A percentile compares a stretch with the other conserved stretches of the same genome.
phyloP scores from a whole-genome alignment of 2,329 filamentous ascomycete species.

The Nigrograna mackinnonii region DNA sequence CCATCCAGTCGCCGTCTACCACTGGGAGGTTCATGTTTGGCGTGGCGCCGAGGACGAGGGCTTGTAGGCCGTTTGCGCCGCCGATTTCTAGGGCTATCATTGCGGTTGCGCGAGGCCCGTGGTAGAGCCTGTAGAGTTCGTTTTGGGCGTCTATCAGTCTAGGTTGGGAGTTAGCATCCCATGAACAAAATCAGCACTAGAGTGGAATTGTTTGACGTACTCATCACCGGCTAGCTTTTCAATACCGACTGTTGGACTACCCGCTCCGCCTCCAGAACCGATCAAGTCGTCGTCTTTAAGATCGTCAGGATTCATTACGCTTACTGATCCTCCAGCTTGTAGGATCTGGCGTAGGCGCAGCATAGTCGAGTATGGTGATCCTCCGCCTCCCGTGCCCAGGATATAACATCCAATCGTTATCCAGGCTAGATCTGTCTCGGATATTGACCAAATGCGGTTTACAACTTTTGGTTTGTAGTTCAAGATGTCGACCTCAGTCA shows the following conservation, averaged over 20 bases:
- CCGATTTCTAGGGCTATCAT: slow-evolving; percentile 51
- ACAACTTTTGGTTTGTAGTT: slow-evolving; percentile 46
- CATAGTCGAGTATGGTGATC: slow-evolving; percentile 50
- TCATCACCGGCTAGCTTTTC: slow-evolving; percentile 49
- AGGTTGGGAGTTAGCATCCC: no score
- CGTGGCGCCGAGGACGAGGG: slow-evolving; percentile 41
- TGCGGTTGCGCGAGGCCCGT: slow-evolving; percentile 35
- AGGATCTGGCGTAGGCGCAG: slow-evolving; percentile 47
- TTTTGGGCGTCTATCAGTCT: slow-evolving; percentile 43
- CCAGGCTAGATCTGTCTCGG: slow-evolving; percentile 50
- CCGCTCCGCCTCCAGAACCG: slow-evolving; percentile 50
- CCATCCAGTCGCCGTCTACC: slow-evolving; percentile 54
- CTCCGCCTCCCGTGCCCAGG: slow-evolving; percentile 53
- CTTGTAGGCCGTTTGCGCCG: slow-evolving; percentile 49
- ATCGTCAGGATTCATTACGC: slow-evolving; percentile 46
- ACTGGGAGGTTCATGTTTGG: slow-evolving; percentile 46
- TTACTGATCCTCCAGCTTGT: slow-evolving; percentile 42
- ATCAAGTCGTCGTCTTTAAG: slow-evolving; percentile 49
- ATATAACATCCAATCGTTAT: slow-evolving; percentile 53
- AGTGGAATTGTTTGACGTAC: slow-evolving; percentile 17
- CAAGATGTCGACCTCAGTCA: slow-evolving; percentile 27
- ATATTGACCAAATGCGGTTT: slow-evolving; percentile 48
- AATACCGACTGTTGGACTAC: slow-evolving; percentile 48
- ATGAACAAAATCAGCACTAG: no score
- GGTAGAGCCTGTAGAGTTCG: slow-evolving; percentile 35